Percentiles rank a stretch among this genome's conserved stretches.
Evolutionary conservation across 257 asterid genomes (phyloP).

Genomic region (Scutellaria minor): DNA sequence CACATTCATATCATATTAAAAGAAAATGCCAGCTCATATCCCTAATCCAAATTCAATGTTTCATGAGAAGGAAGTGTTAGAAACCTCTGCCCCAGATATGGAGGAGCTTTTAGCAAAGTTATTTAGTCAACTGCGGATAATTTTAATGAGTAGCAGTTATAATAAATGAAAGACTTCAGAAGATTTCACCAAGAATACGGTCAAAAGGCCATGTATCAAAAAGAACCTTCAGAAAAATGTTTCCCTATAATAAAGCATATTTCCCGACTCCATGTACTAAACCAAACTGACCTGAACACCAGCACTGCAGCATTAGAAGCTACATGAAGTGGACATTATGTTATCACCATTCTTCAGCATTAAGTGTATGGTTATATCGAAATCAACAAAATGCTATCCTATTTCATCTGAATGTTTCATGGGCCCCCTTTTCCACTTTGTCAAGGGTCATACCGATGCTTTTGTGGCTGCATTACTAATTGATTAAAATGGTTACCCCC

Average conservation of each 20-base stretch:
- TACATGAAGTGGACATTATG: constrained; percentile 32
- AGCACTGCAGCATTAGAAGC: constrained; percentile 7
- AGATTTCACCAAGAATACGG: background rate
- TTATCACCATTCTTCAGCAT: constrained; percentile 15
- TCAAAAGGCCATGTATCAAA: constrained; percentile 8
- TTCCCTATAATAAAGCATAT: background rate
- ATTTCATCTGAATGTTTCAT: background rate
- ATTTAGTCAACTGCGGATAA: background rate
- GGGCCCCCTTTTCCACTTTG: background rate
- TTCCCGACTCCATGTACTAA: background rate
- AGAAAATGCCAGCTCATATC: constrained; percentile 1
- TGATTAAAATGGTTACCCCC: background rate
- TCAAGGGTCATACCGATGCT: constrained; percentile 17
- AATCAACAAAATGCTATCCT: constrained; percentile 11
- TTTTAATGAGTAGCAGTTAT: background rate
- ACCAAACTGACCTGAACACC: constrained; percentile 6
- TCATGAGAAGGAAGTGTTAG: constrained; percentile 12
- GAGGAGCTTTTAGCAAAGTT: constrained; percentile 11
- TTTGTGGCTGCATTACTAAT: constrained; percentile 20
- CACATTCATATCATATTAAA: background rate
- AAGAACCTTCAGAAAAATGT: constrained; percentile 17
- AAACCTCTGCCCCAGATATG: background rate
- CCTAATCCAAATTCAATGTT: constrained; percentile 12
- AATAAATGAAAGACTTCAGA: constrained; percentile 5
- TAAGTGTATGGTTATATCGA: constrained; percentile 5